phyloP scores from a whole-genome alignment of 2,329 filamentous ascomycete genomes.

The Helotiales sp. region DNA sequence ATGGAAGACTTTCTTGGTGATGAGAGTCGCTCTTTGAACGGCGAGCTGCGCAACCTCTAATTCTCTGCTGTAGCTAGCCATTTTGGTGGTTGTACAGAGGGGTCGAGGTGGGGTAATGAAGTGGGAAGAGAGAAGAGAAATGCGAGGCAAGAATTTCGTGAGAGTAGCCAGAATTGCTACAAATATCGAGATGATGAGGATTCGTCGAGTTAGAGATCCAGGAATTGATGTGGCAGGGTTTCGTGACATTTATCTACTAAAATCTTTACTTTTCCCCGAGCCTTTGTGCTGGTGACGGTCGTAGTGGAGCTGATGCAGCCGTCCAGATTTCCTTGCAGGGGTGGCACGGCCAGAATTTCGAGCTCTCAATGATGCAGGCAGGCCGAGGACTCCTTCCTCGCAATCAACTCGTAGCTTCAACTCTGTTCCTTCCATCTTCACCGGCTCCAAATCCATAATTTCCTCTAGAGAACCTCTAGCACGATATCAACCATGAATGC shows the following conservation, averaged over 20 bases:
- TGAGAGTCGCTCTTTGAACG: constrained; percentile 79
- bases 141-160: constrained; percentile 38
- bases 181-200: constrained; percentile 37
- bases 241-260: constrained; percentile 7
- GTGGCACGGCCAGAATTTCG: constrained; percentile 20
- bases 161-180: constrained; percentile 41
- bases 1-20: constrained; percentile 80
- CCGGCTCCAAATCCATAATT: neutral
- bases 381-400: too few species aligned
- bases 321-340: constrained; percentile 13
- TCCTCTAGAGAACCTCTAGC: neutral
- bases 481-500: constrained; percentile 63
- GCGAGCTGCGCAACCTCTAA: constrained; percentile 84
- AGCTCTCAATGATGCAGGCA: neutral
- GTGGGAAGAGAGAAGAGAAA: constrained; percentile 40
- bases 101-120: constrained; percentile 29
- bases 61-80: constrained; percentile 70
- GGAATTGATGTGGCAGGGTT: neutral
- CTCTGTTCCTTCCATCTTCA: neutral
- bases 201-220: constrained; percentile 17
- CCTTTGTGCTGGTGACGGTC: neutral
- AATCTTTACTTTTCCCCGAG: neutral
- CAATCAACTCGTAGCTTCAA: neutral
- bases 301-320: constrained; percentile 1
- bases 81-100: constrained; percentile 39